Evolutionary conservation across 164 flowering plant genomes (phyloP).

Genomic region (Echeveria elegans): DNA sequence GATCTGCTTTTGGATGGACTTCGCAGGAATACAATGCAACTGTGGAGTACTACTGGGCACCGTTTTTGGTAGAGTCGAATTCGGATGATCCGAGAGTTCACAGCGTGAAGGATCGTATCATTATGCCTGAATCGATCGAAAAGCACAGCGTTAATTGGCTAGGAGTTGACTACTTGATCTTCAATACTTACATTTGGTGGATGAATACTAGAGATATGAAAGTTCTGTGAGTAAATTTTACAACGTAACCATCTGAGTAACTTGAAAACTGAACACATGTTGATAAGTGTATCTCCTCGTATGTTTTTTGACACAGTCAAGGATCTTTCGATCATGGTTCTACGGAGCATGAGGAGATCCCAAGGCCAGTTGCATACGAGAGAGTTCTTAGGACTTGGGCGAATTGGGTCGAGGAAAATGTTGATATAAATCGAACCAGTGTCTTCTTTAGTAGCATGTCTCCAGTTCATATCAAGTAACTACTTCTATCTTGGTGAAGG

Average conservation of each 20-base stretch:
- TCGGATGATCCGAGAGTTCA: neutral
- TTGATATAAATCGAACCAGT: constrained; percentile 58
- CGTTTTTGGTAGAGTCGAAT: neutral
- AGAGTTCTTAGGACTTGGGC: constrained; percentile 86
- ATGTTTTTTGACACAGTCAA: neutral
- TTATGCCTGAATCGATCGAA: constrained; percentile 32
- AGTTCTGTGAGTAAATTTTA: neutral
- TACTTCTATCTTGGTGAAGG: neutral
- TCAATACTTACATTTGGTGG: constrained; percentile 36
- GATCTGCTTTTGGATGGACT: neutral
- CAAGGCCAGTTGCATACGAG: constrained; percentile 56
- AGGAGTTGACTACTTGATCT: neutral
- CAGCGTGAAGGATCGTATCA: neutral
- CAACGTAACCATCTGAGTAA: neutral
- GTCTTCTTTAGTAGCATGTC: constrained; percentile 94
- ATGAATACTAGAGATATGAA: constrained; percentile 51
- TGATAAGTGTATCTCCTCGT: too few relatives aligned
- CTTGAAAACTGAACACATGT: neutral
- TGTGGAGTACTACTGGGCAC: neutral
- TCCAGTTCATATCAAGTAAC: constrained; percentile 87
- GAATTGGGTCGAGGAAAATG: constrained; percentile 71
- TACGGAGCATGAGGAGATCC: constrained; percentile 25
- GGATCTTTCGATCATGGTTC: neutral
- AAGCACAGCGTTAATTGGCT: constrained; percentile 23
- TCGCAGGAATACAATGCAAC: neutral